phyloP scores from a whole-genome alignment of 2,329 filamentous ascomycete genomes.

The Penicillium hordei region DNA sequence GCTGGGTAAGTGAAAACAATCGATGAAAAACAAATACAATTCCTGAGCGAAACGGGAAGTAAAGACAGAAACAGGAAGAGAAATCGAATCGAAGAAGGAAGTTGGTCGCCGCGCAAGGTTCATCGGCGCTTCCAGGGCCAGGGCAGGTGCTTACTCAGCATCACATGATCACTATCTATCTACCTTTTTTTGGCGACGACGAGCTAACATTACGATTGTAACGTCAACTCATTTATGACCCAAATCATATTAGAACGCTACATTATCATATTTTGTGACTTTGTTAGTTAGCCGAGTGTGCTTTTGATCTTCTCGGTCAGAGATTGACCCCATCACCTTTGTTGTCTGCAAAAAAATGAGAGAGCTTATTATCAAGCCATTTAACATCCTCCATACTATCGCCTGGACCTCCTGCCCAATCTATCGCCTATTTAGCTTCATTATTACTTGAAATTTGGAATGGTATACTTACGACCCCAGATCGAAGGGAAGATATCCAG shows the following conservation, averaged over 20 bases:
- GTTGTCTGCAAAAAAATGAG: conserved; percentile 49
- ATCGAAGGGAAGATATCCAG: conserved; percentile 59
- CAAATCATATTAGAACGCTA: background rate
- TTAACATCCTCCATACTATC: conserved; percentile 68
- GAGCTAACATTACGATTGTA: background rate
- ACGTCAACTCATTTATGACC: background rate
- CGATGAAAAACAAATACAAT: background rate
- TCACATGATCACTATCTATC: conserved; percentile 17
- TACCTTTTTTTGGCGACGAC: background rate
- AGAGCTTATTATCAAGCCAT: conserved; percentile 67
- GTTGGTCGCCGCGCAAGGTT: conserved; percentile 10
- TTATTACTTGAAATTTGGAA: background rate
- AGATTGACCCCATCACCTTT: background rate
- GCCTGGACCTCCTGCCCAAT: conserved; percentile 68
- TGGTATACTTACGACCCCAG: conserved; percentile 59
- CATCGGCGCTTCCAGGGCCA: conserved; percentile 14
- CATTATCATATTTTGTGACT: no score
- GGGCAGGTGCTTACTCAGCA: conserved; percentile 21
- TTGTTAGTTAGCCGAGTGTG: background rate
- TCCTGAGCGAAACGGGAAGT: background rate
- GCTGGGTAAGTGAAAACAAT: background rate
- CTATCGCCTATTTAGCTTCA: conserved; percentile 26
- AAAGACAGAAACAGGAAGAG: conserved; percentile 1
- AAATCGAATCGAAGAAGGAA: conserved; percentile 8
- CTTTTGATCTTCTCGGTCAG: conserved; percentile 8